Evolutionary conservation across 1,284 basidiomycete species (phyloP), one percentile per base, ranked within the genome.

Genomic region (Rhodotorula sp.): DNA sequence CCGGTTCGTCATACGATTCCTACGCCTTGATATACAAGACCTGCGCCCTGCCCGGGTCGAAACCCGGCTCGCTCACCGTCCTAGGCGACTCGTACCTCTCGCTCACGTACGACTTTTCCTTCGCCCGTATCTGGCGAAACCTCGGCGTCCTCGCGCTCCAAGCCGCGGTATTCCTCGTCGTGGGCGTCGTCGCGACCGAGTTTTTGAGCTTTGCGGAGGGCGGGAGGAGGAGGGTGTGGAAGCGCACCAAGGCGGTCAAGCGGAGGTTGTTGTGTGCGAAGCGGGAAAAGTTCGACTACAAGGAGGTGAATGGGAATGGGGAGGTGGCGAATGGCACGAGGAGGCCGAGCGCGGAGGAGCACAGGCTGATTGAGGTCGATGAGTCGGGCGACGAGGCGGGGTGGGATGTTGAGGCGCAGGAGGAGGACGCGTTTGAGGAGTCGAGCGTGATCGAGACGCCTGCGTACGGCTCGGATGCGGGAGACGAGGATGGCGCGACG

Each of bases 81-180:
- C 66, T 71, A 2, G 83, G 82, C 32, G 76, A 76, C 30, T 75
- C 68, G 44, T 84, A 82, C 66, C 72, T 81, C 46, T 59, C 76
- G 13, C 68, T 76, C 15, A 77, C 79, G 24, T 81, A 82, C 63
- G 71, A 76, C 19, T 83, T 83, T 76, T 72, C 75, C 64, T 75
- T 76, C 55, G 58, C 56, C 19, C 78, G 82, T 67, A 76, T 82
- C 27, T 83, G 82, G 81, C 78, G 82, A 67, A 83, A 84, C 75
- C 80, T 83, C 49, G 83, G 80, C 49, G 81, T 84, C 67, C 74
- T 83, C 59, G 68, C 82, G 15, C 77, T 76, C 15, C 78, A 81
- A 44, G 80, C 80, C 66, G 56, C 81, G 39, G 77, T 76, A 51
- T 77, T 79, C 47, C 61, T 78, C 60, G 72, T 76, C 19, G 71